Evolutionary conservation across 768 basidiomycete species (phyloP).

Genomic region (Termitomyces eurrhizus): DNA sequence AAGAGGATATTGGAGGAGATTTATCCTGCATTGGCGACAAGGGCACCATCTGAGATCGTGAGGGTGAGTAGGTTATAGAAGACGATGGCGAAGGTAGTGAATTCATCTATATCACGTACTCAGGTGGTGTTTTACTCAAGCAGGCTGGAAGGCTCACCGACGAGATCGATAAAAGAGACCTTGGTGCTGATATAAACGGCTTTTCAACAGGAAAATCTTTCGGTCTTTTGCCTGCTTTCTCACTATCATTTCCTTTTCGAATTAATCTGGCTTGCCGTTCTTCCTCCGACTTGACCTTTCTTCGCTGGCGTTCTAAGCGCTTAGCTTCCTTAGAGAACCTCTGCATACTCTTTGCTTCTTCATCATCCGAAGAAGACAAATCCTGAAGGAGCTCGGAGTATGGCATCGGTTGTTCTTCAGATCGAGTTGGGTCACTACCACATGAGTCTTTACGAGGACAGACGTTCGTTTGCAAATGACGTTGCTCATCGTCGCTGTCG

Average conservation of each 20-base stretch:
- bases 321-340: conserved; percentile 30
- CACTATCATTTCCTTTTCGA: conserved; percentile 13
- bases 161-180: background rate
- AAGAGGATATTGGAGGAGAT: background rate
- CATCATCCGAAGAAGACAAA: conserved; percentile 39
- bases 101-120: background rate
- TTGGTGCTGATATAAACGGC: background rate
- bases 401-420: conserved; percentile 14
- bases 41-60: background rate
- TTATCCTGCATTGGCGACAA: background rate
- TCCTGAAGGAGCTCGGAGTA: conserved; percentile 35
- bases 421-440: background rate
- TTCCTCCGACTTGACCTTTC: background rate
- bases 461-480: background rate
- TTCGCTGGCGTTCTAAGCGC: conserved; percentile 12
- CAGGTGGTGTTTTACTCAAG: background rate
- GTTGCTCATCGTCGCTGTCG: conserved; percentile 12
- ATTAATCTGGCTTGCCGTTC: conserved; percentile 1
- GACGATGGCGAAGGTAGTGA: background rate
- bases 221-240: conserved; percentile 8
- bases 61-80: background rate
- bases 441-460: background rate
- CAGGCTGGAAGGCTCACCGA: background rate
- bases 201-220: conserved; percentile 21
- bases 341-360: conserved; percentile 27